These are phyloP conservation scores for Didymella lethalis DNA, from an alignment of 2,329 filamentous ascomycete species.

Conservation along the genomic window DNA sequence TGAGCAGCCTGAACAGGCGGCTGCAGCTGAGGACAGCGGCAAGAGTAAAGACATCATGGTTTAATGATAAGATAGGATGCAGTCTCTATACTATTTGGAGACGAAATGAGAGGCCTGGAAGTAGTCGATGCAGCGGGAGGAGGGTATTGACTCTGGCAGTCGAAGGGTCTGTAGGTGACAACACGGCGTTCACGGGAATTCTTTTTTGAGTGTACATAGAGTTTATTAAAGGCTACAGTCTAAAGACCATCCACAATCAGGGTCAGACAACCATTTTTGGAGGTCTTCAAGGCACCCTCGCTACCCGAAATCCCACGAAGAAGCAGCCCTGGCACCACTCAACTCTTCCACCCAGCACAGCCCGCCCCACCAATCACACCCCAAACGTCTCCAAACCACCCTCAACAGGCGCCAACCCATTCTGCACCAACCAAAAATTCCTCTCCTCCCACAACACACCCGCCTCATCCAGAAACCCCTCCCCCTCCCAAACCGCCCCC, in stretches of 20 bases:
- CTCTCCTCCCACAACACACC: not conserved
- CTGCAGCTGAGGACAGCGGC: slow-evolving; percentile 1
- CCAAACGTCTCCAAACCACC: not conserved
- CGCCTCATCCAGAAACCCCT: not conserved
- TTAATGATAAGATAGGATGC: not conserved
- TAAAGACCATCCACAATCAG: not conserved
- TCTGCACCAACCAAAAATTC: not conserved
- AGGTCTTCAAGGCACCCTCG: not conserved
- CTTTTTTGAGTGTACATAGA: not conserved
- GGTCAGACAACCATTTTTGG: not conserved
- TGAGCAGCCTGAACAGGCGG: slow-evolving; percentile 13
- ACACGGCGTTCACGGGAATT: not conserved
- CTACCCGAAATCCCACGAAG: not conserved
- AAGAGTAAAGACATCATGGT: slow-evolving; percentile 5
- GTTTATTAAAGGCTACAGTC: not conserved
- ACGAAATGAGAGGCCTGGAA: not conserved
- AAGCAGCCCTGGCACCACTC: not conserved
- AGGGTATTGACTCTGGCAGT: not conserved
- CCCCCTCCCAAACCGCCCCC: not conserved
- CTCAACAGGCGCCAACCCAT: not conserved
- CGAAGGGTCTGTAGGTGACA: not conserved
- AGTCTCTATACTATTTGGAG: not conserved
- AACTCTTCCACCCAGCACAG: not conserved
- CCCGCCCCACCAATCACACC: not conserved
- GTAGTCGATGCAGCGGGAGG: not conserved